Evolutionary conservation across 768 basidiomycete species (phyloP).

Genomic region (Hygrocybe coccinea): DNA sequence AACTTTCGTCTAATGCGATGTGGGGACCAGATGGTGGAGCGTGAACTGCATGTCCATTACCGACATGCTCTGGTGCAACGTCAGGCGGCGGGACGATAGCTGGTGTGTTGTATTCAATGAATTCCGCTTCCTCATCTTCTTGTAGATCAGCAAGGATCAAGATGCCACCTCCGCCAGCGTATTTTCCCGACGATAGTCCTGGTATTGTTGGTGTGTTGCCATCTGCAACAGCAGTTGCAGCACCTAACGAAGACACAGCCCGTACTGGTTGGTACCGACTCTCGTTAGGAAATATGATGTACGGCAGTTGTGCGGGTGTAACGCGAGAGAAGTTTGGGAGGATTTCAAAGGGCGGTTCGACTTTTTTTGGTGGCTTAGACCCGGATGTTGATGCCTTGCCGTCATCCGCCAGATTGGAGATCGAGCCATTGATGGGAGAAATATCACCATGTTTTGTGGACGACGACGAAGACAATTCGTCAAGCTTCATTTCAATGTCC

Average conservation of each 20-base stretch:
- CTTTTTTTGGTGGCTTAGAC: slow-evolving; percentile 52
- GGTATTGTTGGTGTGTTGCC: slow-evolving; percentile 26
- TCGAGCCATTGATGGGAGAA: slow-evolving; percentile 52
- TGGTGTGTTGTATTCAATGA: slow-evolving; percentile 55
- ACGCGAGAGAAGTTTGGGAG: slow-evolving; percentile 89
- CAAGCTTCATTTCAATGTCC: slow-evolving; percentile 79
- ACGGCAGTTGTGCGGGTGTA: slow-evolving; percentile 80
- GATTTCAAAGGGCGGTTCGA: slow-evolving; percentile 71
- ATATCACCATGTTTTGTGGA: slow-evolving; percentile 50
- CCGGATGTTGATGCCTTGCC: slow-evolving; percentile 33
- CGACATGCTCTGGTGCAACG: slow-evolving; percentile 19
- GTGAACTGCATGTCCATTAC: slow-evolving; percentile 29
- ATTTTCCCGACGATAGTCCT: slow-evolving; percentile 49
- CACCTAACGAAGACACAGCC: slow-evolving; percentile 53
- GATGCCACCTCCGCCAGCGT: slow-evolving; percentile 82
- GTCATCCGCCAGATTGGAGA: slow-evolving; percentile 46
- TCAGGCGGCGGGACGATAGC: slow-evolving; percentile 24
- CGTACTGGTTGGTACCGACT: slow-evolving; percentile 88
- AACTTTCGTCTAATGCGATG: slow-evolving; percentile 65
- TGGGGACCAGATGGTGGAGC: slow-evolving; percentile 43
- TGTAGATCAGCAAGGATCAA: slow-evolving; percentile 72
- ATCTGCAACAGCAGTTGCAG: slow-evolving; percentile 21
- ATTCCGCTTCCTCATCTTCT: slow-evolving; percentile 67
- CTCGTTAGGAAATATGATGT: slow-evolving; percentile 75
- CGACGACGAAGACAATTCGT: slow-evolving; percentile 19